phyloP scores from a whole-genome alignment of 108 stramenopile genomes.

The Nitzschia sp. region DNA sequence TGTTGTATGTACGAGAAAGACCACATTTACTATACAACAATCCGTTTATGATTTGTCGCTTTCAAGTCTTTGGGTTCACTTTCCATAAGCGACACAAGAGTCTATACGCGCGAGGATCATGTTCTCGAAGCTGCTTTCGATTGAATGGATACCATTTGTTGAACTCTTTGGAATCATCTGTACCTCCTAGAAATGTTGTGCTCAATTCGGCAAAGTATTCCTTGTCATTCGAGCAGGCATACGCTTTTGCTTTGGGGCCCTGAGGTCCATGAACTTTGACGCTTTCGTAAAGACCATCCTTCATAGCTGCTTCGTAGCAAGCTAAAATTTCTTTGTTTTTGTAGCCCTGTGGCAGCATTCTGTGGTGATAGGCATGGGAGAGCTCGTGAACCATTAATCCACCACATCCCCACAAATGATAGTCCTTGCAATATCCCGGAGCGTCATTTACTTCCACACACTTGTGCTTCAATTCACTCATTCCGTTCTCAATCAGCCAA shows the following conservation, averaged over 20 bases:
- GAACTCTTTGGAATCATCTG: conserved; percentile 52
- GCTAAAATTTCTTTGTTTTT: conserved; percentile 64
- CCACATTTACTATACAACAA: too few species aligned
- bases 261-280: conserved; percentile 67
- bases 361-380: conserved; percentile 82
- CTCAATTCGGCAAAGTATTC: conserved; percentile 92
- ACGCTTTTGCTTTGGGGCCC: conserved; percentile 60
- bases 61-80: conserved; percentile 29
- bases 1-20: too few species aligned
- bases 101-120: conserved; percentile 84
- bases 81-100: conserved; percentile 73
- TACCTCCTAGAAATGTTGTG: conserved; percentile 80
- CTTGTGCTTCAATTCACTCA: conserved; percentile 52
- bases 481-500: conserved; percentile 65
- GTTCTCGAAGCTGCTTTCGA: conserved; percentile 62
- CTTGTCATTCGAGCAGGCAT: conserved; percentile 84
- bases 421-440: conserved; percentile 53
- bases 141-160: conserved; percentile 94
- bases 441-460: conserved; percentile 74
- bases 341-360: conserved; percentile 64
- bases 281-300: conserved; percentile 75
- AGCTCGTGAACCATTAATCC: conserved; percentile 83
- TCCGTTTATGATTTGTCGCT: too few species aligned
- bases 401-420: conserved; percentile 76
- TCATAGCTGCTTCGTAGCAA: conserved; percentile 76